These are phyloP conservation scores for Lentithecium fluviatile DNA, from an alignment of 495 filamentous ascomycete genomes.

Conservation along the genomic window DNA sequence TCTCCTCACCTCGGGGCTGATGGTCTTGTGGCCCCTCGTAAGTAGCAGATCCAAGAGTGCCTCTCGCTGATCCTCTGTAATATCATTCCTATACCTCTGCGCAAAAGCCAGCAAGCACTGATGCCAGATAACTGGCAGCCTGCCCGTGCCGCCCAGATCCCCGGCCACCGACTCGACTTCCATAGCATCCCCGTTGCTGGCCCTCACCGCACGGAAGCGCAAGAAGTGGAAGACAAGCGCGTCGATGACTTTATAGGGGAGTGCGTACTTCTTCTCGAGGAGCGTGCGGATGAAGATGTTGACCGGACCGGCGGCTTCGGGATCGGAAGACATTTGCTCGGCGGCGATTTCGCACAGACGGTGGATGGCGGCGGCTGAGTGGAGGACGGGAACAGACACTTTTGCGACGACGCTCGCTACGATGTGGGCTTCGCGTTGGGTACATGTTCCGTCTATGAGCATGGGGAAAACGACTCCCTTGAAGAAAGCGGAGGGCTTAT, in stretches of 20 bases:
- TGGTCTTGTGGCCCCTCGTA: conserved; percentile 79
- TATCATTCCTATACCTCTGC: conserved; percentile 88
- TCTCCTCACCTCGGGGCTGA: conserved; percentile 87
- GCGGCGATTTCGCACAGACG: conserved; percentile 90
- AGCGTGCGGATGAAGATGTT: conserved; percentile 91
- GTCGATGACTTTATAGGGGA: conserved; percentile 93
- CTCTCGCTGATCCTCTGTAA: conserved; percentile 91
- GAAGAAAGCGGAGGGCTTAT: conserved; percentile 96
- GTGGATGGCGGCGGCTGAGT: conserved; percentile 88
- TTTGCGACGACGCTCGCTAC: conserved; percentile 77
- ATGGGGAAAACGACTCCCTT: conserved; percentile 94
- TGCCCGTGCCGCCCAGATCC: conserved; percentile 53
- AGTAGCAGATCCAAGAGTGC: conserved; percentile 86
- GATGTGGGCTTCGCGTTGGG: conserved; percentile 87
- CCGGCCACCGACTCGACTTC: conserved; percentile 48
- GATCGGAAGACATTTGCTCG: conserved; percentile 68
- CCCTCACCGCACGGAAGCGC: conserved; percentile 67
- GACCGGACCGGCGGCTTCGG: conserved; percentile 78
- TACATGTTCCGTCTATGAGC: conserved; percentile 72
- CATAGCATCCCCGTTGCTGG: conserved; percentile 47
- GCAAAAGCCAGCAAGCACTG: conserved; percentile 86
- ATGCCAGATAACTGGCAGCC: conserved; percentile 86
- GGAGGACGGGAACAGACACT: conserved; percentile 80
- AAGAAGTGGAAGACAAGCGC: conserved; percentile 94
- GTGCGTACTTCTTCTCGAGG: conserved; percentile 93